Evolutionary conservation across 139 green algal genomes (phyloP), one percentile per base, ranked within the genome.

Genomic region (Yamagishiella unicocca): DNA sequence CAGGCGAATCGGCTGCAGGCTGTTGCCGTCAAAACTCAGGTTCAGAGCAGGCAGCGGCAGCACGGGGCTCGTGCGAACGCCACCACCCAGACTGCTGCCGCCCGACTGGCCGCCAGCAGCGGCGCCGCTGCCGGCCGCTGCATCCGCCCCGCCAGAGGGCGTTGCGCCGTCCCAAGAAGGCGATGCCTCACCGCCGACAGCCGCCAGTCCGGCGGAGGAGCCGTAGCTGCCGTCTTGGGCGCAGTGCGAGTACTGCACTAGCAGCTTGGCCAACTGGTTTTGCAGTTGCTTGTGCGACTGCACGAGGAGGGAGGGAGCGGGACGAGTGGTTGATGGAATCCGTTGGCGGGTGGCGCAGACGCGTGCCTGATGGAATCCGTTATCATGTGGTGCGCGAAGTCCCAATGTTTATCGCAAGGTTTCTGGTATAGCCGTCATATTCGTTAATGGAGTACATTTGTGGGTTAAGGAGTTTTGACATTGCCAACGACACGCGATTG

Each of bases 1-100:
- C 33, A 87, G 66, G 12, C 66, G 45, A 46, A 80, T 68, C 24
- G 81, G 66, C 66, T 79, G 66, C 66, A 87, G n/a, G 24, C 33
- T 71, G 24, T 70, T 66, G 0, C 81, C 81, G 46, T 87, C 81
- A 25, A 87, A 87, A 8, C n/a, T 67, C 12, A 87, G 46, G 66
- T 87, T 87, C 2, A 87, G 12, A 3, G 33, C 66, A 2, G 81
- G 81, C 33, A 87, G 81, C 45, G 81, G 81, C 43, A 79, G 35
- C 46, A 71, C 33, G 5, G 31, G 2, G 50, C 37, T 58, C 33
- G 79, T 4, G 3, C 58, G 55, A 4, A n/a, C 64, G 64, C 29
- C 64, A 42, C 64, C 64, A 9, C 21, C 64, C 31, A 73, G 31
- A 4, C n/a, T n/a, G n/a, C n/a, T n/a, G n/a, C n/a, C n/a, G n/a